Evolutionary conservation across 2,329 filamentous ascomycete species (phyloP).

Genomic region (Paecilomyces variotii): DNA sequence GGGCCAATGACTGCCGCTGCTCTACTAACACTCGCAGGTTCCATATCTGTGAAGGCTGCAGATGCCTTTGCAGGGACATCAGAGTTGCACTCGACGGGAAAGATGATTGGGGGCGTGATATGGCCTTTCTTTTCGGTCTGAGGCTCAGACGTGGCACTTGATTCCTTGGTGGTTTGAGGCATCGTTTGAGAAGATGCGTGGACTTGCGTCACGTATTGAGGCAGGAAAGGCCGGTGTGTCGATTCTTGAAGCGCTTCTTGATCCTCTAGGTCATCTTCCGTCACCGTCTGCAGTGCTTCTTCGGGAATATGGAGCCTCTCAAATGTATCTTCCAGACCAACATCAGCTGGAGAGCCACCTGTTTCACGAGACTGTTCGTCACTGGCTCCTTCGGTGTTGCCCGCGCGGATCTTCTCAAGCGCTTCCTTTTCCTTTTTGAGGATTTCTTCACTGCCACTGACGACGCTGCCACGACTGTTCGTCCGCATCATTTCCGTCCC

Average conservation of each 20-base stretch:
- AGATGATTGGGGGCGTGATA: constrained; percentile 22
- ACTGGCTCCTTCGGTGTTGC: constrained; percentile 12
- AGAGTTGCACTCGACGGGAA: constrained; percentile 3
- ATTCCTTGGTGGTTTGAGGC: constrained; percentile 9
- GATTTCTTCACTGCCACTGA: constrained; percentile 37
- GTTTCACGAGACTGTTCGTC: constrained; percentile 14
- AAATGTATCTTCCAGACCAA: constrained; percentile 22
- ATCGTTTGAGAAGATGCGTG: not conserved
- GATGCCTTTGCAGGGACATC: not conserved
- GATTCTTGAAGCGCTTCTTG: constrained; percentile 8
- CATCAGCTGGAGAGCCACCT: constrained; percentile 14
- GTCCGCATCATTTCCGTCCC: constrained; percentile 98
- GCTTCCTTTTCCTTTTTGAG: constrained; percentile 27
- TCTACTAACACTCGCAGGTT: not conserved
- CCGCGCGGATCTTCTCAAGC: constrained; percentile 18
- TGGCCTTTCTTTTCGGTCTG: constrained; percentile 16
- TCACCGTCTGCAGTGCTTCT: constrained; percentile 19
- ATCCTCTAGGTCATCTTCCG: constrained; percentile 18
- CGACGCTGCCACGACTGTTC: constrained; percentile 80
- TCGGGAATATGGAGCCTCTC: constrained; percentile 27
- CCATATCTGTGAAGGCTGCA: not conserved
- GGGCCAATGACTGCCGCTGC: not conserved
- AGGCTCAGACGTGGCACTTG: constrained; percentile 1
- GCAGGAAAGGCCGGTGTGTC: constrained; percentile 6
- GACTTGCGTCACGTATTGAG: constrained; percentile 5